These are phyloP conservation scores for Aurifilum marmelostoma DNA, from an alignment of 2,329 filamentous ascomycete genomes.

Conservation along the genomic window DNA sequence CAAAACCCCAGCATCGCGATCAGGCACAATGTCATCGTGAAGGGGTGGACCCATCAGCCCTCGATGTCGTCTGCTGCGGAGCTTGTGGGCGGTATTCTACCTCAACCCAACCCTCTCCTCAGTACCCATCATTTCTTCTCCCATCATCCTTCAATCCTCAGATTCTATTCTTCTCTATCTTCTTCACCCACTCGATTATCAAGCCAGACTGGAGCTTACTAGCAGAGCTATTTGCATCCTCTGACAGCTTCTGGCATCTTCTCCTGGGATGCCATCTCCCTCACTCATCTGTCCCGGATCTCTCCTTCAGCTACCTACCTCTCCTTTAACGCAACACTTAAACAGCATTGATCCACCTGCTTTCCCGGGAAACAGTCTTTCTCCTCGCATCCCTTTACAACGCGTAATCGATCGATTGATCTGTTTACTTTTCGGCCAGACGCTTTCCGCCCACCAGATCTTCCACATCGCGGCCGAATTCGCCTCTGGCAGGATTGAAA, in stretches of 20 bases:
- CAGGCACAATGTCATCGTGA: neutral
- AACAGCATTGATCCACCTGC: slow-evolving; percentile 6
- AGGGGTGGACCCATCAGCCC: neutral
- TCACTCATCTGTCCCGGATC: slow-evolving; percentile 1
- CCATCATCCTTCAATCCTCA: neutral
- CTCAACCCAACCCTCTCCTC: neutral
- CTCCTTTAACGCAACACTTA: neutral
- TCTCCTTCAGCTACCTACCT: neutral
- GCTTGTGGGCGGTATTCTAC: neutral
- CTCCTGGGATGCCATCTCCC: neutral
- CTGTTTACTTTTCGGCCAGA: neutral
- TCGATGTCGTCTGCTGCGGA: neutral
- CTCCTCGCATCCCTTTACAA: neutral
- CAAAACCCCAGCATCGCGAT: neutral
- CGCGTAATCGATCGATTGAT: neutral
- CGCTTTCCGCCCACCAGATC: neutral
- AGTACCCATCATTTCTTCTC: neutral
- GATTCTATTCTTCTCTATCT: neutral
- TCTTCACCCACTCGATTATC: neutral
- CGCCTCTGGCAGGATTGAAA: neutral
- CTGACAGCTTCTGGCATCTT: slow-evolving; percentile 1
- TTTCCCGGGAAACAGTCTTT: neutral
- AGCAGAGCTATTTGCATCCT: neutral
- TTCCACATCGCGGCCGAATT: neutral
- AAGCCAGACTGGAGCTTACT: no score